A percentile compares a stretch with the other conserved stretches of the same genome.
These are phyloP conservation scores for Pseudopediastrum boryanum DNA, from an alignment of 139 green algal species.

Conservation along the genomic window DNA sequence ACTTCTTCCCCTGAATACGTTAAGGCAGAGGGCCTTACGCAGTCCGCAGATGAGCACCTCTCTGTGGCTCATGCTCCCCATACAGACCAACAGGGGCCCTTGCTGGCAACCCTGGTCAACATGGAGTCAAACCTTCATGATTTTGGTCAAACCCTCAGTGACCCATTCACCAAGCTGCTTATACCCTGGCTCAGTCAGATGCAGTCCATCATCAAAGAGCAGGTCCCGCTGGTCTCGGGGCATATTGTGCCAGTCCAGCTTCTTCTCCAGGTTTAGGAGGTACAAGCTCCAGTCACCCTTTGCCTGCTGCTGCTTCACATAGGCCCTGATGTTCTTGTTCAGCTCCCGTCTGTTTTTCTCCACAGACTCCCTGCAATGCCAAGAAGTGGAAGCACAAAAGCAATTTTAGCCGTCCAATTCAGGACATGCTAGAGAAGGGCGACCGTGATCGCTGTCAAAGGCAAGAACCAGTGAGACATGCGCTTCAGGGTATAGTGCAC, in stretches of 20 bases:
- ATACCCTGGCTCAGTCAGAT: too few species aligned
- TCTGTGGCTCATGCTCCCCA: too few species aligned
- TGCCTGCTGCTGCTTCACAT: background rate
- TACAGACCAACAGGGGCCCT: too few species aligned
- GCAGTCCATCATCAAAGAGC: too few species aligned
- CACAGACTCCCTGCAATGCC: constrained; percentile 7
- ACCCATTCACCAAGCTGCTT: too few species aligned
- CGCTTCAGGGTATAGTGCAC: background rate
- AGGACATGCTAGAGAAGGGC: background rate
- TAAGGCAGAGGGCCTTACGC: too few species aligned
- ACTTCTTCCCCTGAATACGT: too few species aligned
- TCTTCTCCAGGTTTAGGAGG: constrained; percentile 19
- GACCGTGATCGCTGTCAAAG: background rate
- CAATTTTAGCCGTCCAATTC: background rate
- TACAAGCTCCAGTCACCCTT: constrained; percentile 3
- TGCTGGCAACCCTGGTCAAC: too few species aligned
- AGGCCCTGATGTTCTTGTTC: background rate
- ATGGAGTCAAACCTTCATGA: too few species aligned
- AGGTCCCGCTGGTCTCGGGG: background rate
- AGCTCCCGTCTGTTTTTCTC: constrained; percentile 16
- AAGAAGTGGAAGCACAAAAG: background rate
- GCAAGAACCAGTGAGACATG: background rate
- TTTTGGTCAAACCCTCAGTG: too few species aligned
- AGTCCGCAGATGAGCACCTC: too few species aligned
- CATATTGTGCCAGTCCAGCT: constrained; percentile 17